phyloP scores from a whole-genome alignment of 2,329 filamentous ascomycete genomes.

The Phyllosticta citriasiana region DNA sequence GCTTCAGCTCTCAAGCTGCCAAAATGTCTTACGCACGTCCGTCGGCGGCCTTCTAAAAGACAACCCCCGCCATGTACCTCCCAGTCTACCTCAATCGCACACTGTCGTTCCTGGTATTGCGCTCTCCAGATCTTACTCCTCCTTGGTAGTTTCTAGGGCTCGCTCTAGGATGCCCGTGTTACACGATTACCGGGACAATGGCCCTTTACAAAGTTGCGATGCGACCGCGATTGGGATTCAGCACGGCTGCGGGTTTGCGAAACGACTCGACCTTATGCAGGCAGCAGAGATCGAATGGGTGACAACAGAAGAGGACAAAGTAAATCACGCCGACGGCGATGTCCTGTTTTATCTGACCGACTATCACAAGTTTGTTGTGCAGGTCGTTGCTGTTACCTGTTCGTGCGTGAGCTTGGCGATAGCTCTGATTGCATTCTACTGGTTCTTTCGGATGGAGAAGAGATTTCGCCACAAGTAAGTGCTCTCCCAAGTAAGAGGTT shows the following conservation, averaged over 20 bases:
- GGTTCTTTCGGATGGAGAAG: constrained; percentile 64
- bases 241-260: not conserved
- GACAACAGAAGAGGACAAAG: not conserved
- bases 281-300: not conserved
- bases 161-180: not conserved
- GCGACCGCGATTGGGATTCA: not conserved
- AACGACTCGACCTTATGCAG: not conserved
- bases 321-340: not conserved
- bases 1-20: not conserved
- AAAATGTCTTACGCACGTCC: not conserved
- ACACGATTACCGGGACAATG: not conserved
- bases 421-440: constrained; percentile 37
- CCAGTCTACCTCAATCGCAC: not conserved
- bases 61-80: not conserved
- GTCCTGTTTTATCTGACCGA: constrained; percentile 13
- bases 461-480: constrained; percentile 63
- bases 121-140: not conserved
- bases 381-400: constrained; percentile 24
- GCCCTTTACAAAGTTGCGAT: not conserved
- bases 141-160: not conserved
- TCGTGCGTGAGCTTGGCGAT: constrained; percentile 17
- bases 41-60: not conserved
- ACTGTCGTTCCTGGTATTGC: not conserved
- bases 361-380: constrained; percentile 21
- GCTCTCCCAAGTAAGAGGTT: not conserved